Evolutionary conservation across 1,284 basidiomycete species (phyloP).

Genomic region (Sanghuangporus sanghuang): DNA sequence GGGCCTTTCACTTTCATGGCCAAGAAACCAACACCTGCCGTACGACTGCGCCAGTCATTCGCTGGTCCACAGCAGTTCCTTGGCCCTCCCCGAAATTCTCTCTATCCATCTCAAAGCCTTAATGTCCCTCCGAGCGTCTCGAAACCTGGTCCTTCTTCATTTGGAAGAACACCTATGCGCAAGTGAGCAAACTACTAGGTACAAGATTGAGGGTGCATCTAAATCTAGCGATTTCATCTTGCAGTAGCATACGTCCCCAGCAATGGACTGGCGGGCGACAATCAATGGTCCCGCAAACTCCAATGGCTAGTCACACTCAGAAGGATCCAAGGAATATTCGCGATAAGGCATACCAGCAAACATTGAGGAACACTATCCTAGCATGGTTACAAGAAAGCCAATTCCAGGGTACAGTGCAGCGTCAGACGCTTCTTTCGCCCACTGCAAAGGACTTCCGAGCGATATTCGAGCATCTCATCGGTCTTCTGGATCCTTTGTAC

Average conservation of each 20-base stretch:
- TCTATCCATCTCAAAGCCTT: slow-evolving; percentile 58
- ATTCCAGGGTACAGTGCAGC: slow-evolving; percentile 52
- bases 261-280: slow-evolving; percentile 47
- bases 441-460: slow-evolving; percentile 78
- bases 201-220: neutral
- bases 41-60: slow-evolving; percentile 58
- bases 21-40: slow-evolving; percentile 48
- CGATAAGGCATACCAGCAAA: slow-evolving; percentile 63
- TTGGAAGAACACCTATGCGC: slow-evolving; percentile 70
- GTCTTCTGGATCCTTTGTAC: slow-evolving; percentile 65
- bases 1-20: slow-evolving; percentile 43
- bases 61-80: slow-evolving; percentile 53
- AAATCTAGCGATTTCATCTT: slow-evolving; percentile 2
- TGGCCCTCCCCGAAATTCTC: slow-evolving; percentile 53
- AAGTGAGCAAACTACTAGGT: slow-evolving; percentile 41
- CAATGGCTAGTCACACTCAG: slow-evolving; percentile 42
- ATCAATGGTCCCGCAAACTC: slow-evolving; percentile 36
- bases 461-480: slow-evolving; percentile 76
- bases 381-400: slow-evolving; percentile 59
- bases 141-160: slow-evolving; percentile 45
- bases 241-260: slow-evolving; percentile 61
- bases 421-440: slow-evolving; percentile 64
- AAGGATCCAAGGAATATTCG: slow-evolving; percentile 76
- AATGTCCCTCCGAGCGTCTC: slow-evolving; percentile 67
- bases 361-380: slow-evolving; percentile 71